A percentile compares a stretch with the other conserved stretches of the same genome.
phyloP scores from a whole-genome alignment of 202 grass and related monocot genomes.

The Alloteropsis angusta region DNA sequence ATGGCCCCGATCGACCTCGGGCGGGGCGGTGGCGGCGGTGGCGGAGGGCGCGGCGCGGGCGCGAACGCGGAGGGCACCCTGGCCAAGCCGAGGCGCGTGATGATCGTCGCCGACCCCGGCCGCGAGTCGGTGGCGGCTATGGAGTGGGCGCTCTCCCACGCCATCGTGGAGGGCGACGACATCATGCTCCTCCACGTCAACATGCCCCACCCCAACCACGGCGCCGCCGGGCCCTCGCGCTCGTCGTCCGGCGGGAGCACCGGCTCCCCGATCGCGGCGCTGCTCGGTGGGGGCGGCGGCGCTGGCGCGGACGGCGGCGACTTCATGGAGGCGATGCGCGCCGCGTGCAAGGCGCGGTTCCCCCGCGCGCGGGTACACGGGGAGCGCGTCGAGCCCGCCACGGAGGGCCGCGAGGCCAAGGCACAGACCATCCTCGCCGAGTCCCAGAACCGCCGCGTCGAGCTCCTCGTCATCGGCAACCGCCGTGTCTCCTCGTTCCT shows the following conservation, averaged over 20 bases:
- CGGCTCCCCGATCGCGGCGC: constrained; percentile 34
- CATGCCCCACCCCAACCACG: constrained; percentile 16
- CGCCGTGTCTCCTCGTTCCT: constrained; percentile 55
- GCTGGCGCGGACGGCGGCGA: constrained; percentile 17
- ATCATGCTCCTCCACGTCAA: constrained; percentile 78
- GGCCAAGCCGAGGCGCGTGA: constrained; percentile 47
- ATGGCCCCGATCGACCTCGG: constrained; percentile 44
- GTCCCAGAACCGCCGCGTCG: constrained; percentile 41
- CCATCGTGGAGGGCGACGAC: constrained; percentile 60
- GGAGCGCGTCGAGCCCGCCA: constrained; percentile 55
- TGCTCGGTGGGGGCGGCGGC: constrained; percentile 5
- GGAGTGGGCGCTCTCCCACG: constrained; percentile 81
- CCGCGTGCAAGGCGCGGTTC: constrained; percentile 45
- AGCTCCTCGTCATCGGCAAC: constrained; percentile 76
- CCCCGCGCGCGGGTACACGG: constrained; percentile 46
- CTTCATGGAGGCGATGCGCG: constrained; percentile 62
- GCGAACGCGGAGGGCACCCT: neutral
- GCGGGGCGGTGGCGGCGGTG: neutral
- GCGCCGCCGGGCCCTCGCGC: constrained; percentile 6
- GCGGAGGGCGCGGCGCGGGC: neutral
- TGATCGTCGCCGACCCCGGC: constrained; percentile 68
- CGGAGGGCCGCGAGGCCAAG: constrained; percentile 62
- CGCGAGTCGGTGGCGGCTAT: constrained; percentile 64
- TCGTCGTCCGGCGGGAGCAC: neutral
- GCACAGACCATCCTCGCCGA: constrained; percentile 61